Evolutionary conservation across 2,329 filamentous ascomycete species (phyloP), one percentile per base, ranked within the genome.

Genomic region (Epichloe gansuensis): DNA sequence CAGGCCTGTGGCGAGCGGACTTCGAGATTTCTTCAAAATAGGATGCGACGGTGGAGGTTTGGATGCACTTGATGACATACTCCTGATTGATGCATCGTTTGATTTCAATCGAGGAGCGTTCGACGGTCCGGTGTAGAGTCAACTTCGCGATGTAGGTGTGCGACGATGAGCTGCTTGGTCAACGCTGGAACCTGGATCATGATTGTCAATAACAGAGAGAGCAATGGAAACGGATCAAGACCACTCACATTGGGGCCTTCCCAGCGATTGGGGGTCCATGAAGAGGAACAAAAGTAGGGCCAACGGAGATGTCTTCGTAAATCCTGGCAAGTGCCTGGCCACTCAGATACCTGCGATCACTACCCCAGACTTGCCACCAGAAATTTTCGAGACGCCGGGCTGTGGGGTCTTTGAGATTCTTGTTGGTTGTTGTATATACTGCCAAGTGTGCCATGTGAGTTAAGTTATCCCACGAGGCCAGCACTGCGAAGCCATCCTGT

Each of bases 331-430:
- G 68, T 12, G 72, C 71, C 37, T 67, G 69, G 41, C 77, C 80
- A 46, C 76, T 75, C 47, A 82, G 68, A 51, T 72, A 62, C 37
- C 75, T 72, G 31, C 75, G 70, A 56, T 81, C 69, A 58, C 81
- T 83, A 37, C 80, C 79, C 73, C 78, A 79, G 51, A 83, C 77
- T 60, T 82, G 80, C 75, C 79, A 83, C 80, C 80, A 84, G 58
- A 82, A 82, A 59, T 82, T 80, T 61, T 83, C 80, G 21, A 83
- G 67, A 17, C 81, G 77, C 54, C 75, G 76, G 31, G 80, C 78
- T 3, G 78, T 83, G n/a, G 80, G 80, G 58, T 83, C 80, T 54
- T 75, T 71, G 35, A 82, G 71, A 58, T 74, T 74, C 59, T 77
- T 76, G 56, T 77, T 76, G 15, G 78, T 83, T 34, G 74, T 80